phyloP scores from a whole-genome alignment of 2,329 filamentous ascomycete species.

The Ascochyta lentis region DNA sequence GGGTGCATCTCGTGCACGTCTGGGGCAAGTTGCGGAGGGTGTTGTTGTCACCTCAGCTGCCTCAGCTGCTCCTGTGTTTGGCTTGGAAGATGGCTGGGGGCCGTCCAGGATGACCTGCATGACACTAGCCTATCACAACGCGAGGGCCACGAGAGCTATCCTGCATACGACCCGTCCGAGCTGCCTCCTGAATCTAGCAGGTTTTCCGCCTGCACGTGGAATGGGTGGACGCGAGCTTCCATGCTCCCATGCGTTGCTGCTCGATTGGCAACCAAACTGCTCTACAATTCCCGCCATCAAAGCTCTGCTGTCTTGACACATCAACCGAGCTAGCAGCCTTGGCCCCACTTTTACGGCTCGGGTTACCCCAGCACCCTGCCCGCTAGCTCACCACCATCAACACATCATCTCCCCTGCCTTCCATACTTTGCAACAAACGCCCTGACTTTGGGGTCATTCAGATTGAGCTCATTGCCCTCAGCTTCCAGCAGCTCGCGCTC shows the following conservation, averaged over 20 bases:
- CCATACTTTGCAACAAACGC: conserved; percentile 44
- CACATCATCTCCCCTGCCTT: conserved; percentile 11
- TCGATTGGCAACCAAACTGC: conserved; percentile 1
- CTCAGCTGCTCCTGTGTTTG: conserved; percentile 18
- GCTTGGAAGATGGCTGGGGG: conserved; percentile 19
- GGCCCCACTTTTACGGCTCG: conserved; percentile 14
- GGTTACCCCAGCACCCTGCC: conserved; percentile 9
- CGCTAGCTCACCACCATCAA: not conserved
- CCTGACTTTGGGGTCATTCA: conserved; percentile 40
- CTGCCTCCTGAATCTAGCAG: conserved; percentile 14
- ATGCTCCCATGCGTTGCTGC: not conserved
- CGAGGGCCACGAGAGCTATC: conserved; percentile 20
- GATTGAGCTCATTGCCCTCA: conserved; percentile 40
- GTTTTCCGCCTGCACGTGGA: conserved; percentile 11
- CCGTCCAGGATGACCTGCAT: conserved; percentile 12
- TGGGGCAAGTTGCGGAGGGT: conserved; percentile 33
- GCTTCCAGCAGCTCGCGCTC: conserved; percentile 49
- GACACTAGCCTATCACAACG: conserved; percentile 19
- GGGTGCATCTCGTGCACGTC: conserved; percentile 44
- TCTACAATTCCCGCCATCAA: not conserved
- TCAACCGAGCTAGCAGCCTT: conserved; percentile 13
- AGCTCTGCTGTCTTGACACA: not conserved
- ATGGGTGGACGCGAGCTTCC: conserved; percentile 1
- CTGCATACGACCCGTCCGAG: conserved; percentile 29
- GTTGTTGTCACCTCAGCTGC: conserved; percentile 21